Evolutionary conservation across 2,329 filamentous ascomycete genomes (phyloP), one percentile per base, ranked within the genome.

Genomic region (Cadophora sp.): DNA sequence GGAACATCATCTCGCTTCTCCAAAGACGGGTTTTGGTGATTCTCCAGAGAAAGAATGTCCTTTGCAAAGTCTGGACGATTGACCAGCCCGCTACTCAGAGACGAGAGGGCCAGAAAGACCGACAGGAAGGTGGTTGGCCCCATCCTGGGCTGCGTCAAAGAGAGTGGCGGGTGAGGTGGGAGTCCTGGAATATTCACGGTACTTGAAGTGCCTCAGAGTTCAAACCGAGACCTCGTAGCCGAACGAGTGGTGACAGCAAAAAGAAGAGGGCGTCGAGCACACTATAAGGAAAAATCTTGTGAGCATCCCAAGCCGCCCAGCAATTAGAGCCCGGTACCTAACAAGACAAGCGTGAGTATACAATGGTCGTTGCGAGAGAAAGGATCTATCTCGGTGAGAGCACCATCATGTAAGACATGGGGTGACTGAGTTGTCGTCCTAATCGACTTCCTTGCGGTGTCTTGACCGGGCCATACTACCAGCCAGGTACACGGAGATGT

Each of bases 1-100:
- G 74, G 73, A 14, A 75, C 70, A 59, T 66, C 62, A 51, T 73
- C 66, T 14, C 72, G 66, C 53, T 71, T 71, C 14, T 67, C 62
- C 16, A 70, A 55, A 9, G 50, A 11, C 11, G 58, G 41, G 13
- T 18, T 16, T 53, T 64, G 14, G 2, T 70, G 60, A 20, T 33
- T 45, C 16, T 67, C 55, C 7, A 59, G 36, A 50, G 41, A 39
- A 22, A 13, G 20, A 9, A 64, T 51, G 22, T 71, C 67, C 14
- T 48, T 58, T n/a, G 69, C 65, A 43, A 68, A 71, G 36, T 72
- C 56, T 22, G 66, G 68, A 8, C 39, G 64, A 27, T 55, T 58
- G 9, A 68, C 64, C 6, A 66, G 36, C 3, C 53, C 63, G 16
- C 36, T 39, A n/a, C 47, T 27, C 4, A 55, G 39, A 18, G 60